Conservation (phyloP, 257 asterid species). For the Nicotiana attenuata region DNA sequence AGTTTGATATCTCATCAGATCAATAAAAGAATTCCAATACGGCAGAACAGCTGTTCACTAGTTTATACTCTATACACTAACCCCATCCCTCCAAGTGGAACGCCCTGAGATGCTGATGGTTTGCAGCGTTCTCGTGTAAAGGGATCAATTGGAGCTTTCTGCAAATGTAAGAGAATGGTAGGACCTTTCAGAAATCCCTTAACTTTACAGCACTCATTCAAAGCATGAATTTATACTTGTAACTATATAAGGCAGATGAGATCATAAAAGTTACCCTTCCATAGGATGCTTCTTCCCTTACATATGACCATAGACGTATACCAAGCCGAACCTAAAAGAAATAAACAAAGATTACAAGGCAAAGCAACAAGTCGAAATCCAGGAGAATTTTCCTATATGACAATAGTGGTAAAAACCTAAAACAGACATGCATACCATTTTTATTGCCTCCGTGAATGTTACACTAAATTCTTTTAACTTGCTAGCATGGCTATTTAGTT, state of each 20-base stretch:
- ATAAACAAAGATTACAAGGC: not conserved
- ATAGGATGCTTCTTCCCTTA: constrained; percentile 94
- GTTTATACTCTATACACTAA: constrained; percentile 27
- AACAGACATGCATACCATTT: constrained; percentile 52
- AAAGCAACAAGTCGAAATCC: constrained; percentile 13
- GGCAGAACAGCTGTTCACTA: not conserved
- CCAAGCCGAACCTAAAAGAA: constrained; percentile 76
- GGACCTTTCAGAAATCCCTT: not conserved
- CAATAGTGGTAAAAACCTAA: not conserved
- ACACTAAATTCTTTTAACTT: constrained; percentile 89
- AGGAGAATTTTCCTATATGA: not conserved
- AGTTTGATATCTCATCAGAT: constrained; percentile 9
- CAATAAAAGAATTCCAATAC: not conserved
- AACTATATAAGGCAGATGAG: constrained; percentile 5
- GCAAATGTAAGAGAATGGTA: constrained; percentile 15
- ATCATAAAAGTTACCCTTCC: constrained; percentile 69
- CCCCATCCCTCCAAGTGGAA: constrained; percentile 99
- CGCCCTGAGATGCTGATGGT: constrained; percentile 97
- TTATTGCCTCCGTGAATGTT: constrained; percentile 84
- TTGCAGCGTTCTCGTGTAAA: constrained; percentile 82
- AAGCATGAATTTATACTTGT: not conserved
- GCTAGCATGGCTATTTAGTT: constrained; percentile 73
- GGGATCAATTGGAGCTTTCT: constrained; percentile 99
- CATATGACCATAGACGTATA: constrained; percentile 81
- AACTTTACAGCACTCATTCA: not conserved